Evolutionary conservation across 2,329 filamentous ascomycete genomes (phyloP), one percentile per base, ranked within the genome.

Genomic region (Trichoderma sp.): DNA sequence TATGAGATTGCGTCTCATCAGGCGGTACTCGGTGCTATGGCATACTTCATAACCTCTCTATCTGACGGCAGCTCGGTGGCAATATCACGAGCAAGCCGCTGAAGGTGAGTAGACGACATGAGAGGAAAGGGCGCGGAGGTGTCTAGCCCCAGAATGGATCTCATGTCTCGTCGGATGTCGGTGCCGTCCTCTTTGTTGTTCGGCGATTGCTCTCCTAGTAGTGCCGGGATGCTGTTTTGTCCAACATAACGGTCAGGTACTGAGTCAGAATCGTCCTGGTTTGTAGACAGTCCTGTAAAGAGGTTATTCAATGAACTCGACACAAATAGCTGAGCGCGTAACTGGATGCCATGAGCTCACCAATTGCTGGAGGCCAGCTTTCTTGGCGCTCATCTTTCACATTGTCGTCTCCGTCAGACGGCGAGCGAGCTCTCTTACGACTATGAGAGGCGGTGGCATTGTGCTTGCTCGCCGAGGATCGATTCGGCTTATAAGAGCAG

Each of bases 191-290:
- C 84, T 72, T 86, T 84, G 70, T 87, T 85, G 73, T 83, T 85
- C 51, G 86, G 81, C 3, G 86, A 85, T 77, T 90, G 89, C 76
- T 91, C 89, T 72, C 88, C 85, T 51, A 91, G 81, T 43, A 91
- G 81, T n/a, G 88, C 89, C 8, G 89, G 89, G 70, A 91, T 91
- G 77, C 89, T 91, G 79, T 91, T 91, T 77, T 91, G 88, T 32
- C 89, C 89, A 39, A 91, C 84, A 78, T 91, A 91, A 56, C 89
- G 85, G 61, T 89, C 86, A 63, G 84, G 83, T 72, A 88, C 86
- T 68, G 84, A 82, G 66, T 91, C 72, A 34, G 86, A 82, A 71
- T 91, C 88, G 71, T 86, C 85, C 63, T 84, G 77, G 63, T 77
- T 80, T 73, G 86, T 84, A 82, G 77, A 75, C 47, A 74, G 39